A percentile compares a stretch with the other conserved stretches of the same genome.
These are phyloP conservation scores for Cyclocybe cylindracea DNA, from an alignment of 768 basidiomycete genomes.

Conservation along the genomic window DNA sequence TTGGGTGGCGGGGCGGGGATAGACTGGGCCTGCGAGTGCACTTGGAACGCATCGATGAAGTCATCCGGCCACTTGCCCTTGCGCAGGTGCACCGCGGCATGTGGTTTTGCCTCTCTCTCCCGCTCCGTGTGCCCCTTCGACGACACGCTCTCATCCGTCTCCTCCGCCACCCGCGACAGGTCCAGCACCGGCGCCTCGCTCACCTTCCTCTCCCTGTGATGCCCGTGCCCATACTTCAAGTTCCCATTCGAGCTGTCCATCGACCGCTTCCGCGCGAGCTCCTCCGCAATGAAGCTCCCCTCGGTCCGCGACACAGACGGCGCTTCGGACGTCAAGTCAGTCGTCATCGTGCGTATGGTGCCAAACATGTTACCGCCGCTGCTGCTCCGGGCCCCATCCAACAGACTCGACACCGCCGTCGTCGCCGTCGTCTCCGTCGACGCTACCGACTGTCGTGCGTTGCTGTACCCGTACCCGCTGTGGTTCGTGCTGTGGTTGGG, in stretches of 20 bases:
- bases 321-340: constrained; percentile 76
- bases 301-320: constrained; percentile 76
- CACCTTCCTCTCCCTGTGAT: constrained; percentile 55
- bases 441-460: constrained; percentile 61
- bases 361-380: constrained; percentile 59
- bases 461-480: constrained; percentile 13
- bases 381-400: constrained; percentile 47
- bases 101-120: constrained; percentile 25
- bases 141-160: constrained; percentile 61
- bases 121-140: constrained; percentile 18
- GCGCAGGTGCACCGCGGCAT: constrained; percentile 57
- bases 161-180: constrained; percentile 69
- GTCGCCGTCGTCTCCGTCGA: constrained; percentile 56
- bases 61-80: constrained; percentile 88
- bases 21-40: constrained; percentile 17
- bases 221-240: constrained; percentile 4
- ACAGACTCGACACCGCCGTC: constrained; percentile 60
- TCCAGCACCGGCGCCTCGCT: constrained; percentile 66
- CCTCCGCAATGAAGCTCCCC: constrained; percentile 56
- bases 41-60: constrained; percentile 62
- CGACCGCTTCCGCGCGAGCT: constrained; percentile 43
- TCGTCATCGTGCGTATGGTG: constrained; percentile 81
- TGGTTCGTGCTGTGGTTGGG: too few relatives aligned
- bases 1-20: constrained; percentile 10
- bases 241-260: constrained; percentile 10